phyloP scores from a whole-genome alignment of 768 basidiomycete species.

The Coprinopsis strossmayeri region DNA sequence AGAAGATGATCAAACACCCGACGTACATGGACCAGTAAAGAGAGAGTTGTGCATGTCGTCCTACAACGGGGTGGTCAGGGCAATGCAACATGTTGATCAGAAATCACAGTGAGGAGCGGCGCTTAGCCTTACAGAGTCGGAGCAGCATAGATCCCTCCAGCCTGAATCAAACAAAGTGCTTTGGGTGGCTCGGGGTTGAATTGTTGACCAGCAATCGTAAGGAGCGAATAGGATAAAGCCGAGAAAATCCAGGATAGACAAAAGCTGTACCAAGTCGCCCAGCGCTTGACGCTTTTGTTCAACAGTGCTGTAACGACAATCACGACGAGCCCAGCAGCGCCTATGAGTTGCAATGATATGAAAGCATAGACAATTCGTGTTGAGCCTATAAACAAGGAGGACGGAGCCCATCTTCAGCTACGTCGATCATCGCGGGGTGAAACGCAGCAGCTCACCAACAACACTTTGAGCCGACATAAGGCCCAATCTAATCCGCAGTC shows the following conservation, averaged over 20 bases:
- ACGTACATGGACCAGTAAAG: conserved; percentile 22
- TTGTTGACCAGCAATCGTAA: conserved; percentile 25
- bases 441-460: conserved; percentile 11
- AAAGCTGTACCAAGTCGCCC: conserved; percentile 29
- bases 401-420: not conserved
- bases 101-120: too few species aligned
- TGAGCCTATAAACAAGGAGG: not conserved
- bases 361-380: conserved; percentile 18
- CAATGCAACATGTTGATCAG: too few species aligned
- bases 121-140: conserved; percentile 21
- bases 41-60: conserved; percentile 22
- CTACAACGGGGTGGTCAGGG: too few species aligned
- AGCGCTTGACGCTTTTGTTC: conserved; percentile 21
- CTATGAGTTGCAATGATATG: conserved; percentile 21
- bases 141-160: conserved; percentile 25
- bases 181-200: conserved; percentile 16
- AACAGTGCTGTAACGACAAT: conserved; percentile 21
- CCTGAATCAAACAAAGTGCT: conserved; percentile 22
- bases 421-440: too few species aligned
- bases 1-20: not conserved
- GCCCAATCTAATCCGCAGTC: not conserved
- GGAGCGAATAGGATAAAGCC: conserved; percentile 23
- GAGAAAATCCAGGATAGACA: conserved; percentile 24
- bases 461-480: not conserved
- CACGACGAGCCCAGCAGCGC: conserved; percentile 18